phyloP scores from a whole-genome alignment of 148 eudicot genomes.

The Nepenthes mirabilis region DNA sequence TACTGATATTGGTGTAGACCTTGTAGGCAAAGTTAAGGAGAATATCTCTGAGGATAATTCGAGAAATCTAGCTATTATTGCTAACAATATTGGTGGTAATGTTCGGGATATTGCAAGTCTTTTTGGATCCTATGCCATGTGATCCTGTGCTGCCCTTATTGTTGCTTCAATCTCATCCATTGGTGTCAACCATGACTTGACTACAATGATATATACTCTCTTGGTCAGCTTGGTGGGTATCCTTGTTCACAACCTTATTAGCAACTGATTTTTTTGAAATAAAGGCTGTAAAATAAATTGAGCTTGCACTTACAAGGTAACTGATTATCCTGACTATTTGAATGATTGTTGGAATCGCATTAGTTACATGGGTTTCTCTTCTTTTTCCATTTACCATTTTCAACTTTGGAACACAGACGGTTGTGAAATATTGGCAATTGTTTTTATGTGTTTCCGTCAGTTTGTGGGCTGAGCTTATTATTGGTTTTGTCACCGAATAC shows the following conservation, averaged over 20 bases:
- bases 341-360: no score
- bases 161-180: conserved; percentile 89
- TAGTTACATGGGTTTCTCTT: no score
- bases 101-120: conserved; percentile 98
- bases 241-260: conserved; percentile 62
- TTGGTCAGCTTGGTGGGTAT: conserved; percentile 68
- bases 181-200: conserved; percentile 62
- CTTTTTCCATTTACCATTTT: no score
- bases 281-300: no score
- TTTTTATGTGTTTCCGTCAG: no score
- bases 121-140: conserved; percentile 88
- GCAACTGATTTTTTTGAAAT: conserved; percentile 10
- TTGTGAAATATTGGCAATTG: no score
- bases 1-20: conserved; percentile 96
- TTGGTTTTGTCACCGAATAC: no score
- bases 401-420: no score
- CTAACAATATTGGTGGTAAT: conserved; percentile 91
- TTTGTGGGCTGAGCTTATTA: no score
- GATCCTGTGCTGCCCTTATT: conserved; percentile 91
- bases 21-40: conserved; percentile 83
- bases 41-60: conserved; percentile 94
- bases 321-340: no score
- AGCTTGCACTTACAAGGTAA: no score
- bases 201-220: conserved; percentile 63
- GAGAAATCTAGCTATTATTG: conserved; percentile 90